Evolutionary conservation across 208 protist genomes (phyloP), one percentile per base, ranked within the genome.

Genomic region (Tetramitus jugosus): DNA sequence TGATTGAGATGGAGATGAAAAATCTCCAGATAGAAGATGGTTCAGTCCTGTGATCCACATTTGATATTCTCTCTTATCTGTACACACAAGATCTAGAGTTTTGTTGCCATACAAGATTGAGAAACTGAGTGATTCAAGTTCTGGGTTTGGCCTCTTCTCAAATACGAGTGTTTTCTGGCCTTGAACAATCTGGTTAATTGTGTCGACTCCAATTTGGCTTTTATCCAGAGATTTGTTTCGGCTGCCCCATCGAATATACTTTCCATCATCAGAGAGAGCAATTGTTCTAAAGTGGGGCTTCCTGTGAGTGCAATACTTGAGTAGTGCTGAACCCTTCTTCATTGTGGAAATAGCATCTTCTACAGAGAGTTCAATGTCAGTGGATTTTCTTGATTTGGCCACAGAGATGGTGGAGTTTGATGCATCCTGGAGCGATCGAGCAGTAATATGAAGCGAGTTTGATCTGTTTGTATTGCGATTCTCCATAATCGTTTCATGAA

Each of bases 251-350:
- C 43, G n/a, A 33, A 71, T 7, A 29, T 35, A 13, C 33, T 35
- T 42, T 71, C 29, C 64, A 31, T 71, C 64, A 33, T 13, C 14
- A 42, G 31, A 42, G 2, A 71, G 29, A 14, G 35, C n/a, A 31
- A 71, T 35, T 42, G 6, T 71, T 46, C 64, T 71, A 71, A 71
- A 71, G 39, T 71, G 64, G 49, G 64, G 64, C 31, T 71, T 71
- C 2, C 17, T 39, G 17, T 29, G 20, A 33, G 39, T 23, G 31
- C 39, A 49, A 46, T 71, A 71, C 33, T 71, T 71, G 35, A 71
- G 39, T n/a, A 71, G n/a, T 2, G 39, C 33, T 17, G 64, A 23
- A 29, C 64, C 64, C 33, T 23, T 40, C 31, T 71, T 71, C 40
- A 71, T 49, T 71, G 10, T 2, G 23, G 4, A 14, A 33, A 71